Evolutionary conservation across 108 stramenopile genomes (phyloP).

Genomic region (Stephanodiscus triporus): DNA sequence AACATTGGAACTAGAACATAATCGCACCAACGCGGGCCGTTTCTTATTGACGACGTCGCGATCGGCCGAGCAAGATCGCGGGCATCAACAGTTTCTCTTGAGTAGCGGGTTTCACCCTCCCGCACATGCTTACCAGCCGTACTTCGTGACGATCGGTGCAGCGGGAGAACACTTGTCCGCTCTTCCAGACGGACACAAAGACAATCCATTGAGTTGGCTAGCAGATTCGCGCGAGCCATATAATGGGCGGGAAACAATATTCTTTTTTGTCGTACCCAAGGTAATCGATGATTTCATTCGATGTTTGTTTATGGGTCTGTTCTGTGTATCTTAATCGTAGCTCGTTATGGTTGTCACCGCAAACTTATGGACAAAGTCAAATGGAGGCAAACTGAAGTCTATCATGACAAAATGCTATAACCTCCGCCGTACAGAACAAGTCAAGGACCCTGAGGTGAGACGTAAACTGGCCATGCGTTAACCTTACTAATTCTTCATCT

Average conservation of each 20-base stretch:
- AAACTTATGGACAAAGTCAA: background rate
- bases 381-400: conserved; percentile 22
- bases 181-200: conserved; percentile 10
- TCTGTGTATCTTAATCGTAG: background rate
- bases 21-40: too few species aligned
- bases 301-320: background rate
- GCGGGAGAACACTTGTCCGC: conserved; percentile 10
- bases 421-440: conserved; percentile 24
- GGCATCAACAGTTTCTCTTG: background rate
- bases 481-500: background rate
- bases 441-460: conserved; percentile 19
- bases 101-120: background rate
- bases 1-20: too few species aligned
- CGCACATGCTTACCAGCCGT: background rate
- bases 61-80: too few species aligned
- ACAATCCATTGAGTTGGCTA: conserved; percentile 23
- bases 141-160: conserved; percentile 10
- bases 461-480: background rate
- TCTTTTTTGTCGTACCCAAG: conserved; percentile 29
- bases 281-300: background rate
- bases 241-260: conserved; percentile 10
- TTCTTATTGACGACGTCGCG: too few species aligned
- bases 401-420: conserved; percentile 34
- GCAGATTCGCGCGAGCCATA: conserved; percentile 20
- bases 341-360: background rate